phyloP scores from a whole-genome alignment of 169 alveolate species.

The Eimeria sp. region DNA sequence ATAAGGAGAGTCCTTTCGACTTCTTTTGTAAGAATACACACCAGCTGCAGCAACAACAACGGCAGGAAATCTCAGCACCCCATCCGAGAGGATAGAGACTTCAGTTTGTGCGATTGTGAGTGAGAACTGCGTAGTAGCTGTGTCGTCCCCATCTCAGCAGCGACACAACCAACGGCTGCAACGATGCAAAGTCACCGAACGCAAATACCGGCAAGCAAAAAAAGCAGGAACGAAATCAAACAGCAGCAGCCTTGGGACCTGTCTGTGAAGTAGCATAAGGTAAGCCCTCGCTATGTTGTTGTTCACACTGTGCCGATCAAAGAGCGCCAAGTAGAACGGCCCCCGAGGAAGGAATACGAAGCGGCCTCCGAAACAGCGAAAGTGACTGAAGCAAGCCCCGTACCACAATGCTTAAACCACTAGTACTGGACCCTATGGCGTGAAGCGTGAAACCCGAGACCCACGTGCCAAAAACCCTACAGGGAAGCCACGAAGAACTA shows the following conservation, averaged over 20 bases:
- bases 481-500: background rate
- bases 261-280: constrained; percentile 65
- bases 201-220: background rate
- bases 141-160: background rate
- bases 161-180: background rate
- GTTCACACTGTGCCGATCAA: constrained; percentile 69
- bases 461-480: background rate
- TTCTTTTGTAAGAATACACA: constrained; percentile 89
- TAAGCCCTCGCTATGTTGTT: constrained; percentile 39
- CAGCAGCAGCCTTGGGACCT: constrained; percentile 46
- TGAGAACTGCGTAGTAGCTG: background rate
- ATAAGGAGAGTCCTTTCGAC: constrained; percentile 89
- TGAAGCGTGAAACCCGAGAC: background rate
- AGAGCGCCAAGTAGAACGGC: constrained; percentile 89
- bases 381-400: constrained; percentile 45
- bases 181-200: background rate
- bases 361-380: constrained; percentile 66
- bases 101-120: background rate
- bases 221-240: background rate
- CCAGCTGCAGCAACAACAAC: constrained; percentile 51
- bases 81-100: background rate
- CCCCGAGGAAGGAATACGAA: constrained; percentile 90
- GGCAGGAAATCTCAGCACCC: background rate
- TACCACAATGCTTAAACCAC: background rate
- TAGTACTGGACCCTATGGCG: background rate